Percentiles rank a stretch among this genome's conserved stretches.
Evolutionary conservation across 1,139 yeast genomes (phyloP).

Genomic region (Taphrina betulina): DNA sequence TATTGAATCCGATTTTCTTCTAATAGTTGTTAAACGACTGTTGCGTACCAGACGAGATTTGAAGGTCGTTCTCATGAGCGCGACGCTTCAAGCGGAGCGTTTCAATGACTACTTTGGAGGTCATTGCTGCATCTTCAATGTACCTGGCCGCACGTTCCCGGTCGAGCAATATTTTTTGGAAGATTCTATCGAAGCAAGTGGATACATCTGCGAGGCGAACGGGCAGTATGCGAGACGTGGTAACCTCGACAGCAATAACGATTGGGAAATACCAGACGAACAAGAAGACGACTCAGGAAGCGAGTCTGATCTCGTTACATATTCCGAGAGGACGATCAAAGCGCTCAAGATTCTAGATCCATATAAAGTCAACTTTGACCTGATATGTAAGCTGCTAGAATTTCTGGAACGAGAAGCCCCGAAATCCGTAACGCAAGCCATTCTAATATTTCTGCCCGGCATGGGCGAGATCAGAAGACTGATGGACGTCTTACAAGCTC

Average conservation of each 20-base stretch:
- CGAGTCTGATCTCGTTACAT: slow-evolving; percentile 18
- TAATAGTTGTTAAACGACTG: slow-evolving; percentile 63
- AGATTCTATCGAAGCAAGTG: slow-evolving; percentile 36
- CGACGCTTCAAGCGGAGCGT: slow-evolving; percentile 65
- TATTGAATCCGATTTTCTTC: slow-evolving; percentile 71
- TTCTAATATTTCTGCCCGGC: slow-evolving; percentile 75
- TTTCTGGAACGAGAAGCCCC: slow-evolving; percentile 9
- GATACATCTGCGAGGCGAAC: slow-evolving; percentile 27
- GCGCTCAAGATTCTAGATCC: slow-evolving; percentile 31
- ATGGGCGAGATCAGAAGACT: slow-evolving; percentile 72
- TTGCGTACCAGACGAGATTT: slow-evolving; percentile 46
- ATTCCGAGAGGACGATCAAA: slow-evolving; percentile 14
- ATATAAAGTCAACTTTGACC: slow-evolving; percentile 33
- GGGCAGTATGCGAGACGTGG: slow-evolving; percentile 25
- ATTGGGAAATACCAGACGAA: slow-evolving; percentile 24
- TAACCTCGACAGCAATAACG: not conserved
- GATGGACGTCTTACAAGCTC: slow-evolving; percentile 60
- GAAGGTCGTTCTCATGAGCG: slow-evolving; percentile 74
- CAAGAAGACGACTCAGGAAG: slow-evolving; percentile 20
- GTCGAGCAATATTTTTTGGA: slow-evolving; percentile 59
- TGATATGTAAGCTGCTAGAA: slow-evolving; percentile 33
- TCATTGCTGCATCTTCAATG: slow-evolving; percentile 58
- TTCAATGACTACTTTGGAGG: slow-evolving; percentile 57
- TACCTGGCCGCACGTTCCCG: slow-evolving; percentile 81
- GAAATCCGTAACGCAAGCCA: slow-evolving; percentile 51